Evolutionary conservation across 768 basidiomycete species (phyloP).

Genomic region (Heimioporus sp.): DNA sequence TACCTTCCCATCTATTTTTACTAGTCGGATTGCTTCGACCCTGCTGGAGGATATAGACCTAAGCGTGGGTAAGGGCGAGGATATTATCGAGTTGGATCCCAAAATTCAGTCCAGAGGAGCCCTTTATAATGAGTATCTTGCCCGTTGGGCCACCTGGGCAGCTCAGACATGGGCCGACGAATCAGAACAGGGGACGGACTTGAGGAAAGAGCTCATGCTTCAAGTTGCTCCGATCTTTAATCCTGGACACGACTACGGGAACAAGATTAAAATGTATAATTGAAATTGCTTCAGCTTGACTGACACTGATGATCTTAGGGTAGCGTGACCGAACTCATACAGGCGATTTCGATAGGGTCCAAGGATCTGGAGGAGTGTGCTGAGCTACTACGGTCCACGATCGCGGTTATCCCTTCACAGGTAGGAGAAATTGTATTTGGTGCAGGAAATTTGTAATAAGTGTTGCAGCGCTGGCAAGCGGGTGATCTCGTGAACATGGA

Average conservation of each 20-base stretch:
- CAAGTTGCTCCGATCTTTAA: slow-evolving; percentile 49
- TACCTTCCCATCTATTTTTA: slow-evolving; percentile 50
- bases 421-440: slow-evolving; percentile 9
- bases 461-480: slow-evolving; percentile 48
- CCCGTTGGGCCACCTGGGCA: slow-evolving; percentile 70
- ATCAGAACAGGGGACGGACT: slow-evolving; percentile 34
- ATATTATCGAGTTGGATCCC: slow-evolving; percentile 17
- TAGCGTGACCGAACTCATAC: slow-evolving; percentile 23
- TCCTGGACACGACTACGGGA: slow-evolving; percentile 29
- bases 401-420: slow-evolving; percentile 5
- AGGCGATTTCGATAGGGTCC: slow-evolving; percentile 17
- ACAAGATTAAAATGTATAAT: slow-evolving; percentile 35
- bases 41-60: slow-evolving; percentile 25
- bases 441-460: not conserved
- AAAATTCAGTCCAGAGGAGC: slow-evolving; percentile 30
- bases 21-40: slow-evolving; percentile 41
- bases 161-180: slow-evolving; percentile 39
- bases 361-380: slow-evolving; percentile 17
- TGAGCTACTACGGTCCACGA: slow-evolving; percentile 14
- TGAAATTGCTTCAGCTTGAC: not conserved
- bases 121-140: slow-evolving; percentile 57
- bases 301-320: slow-evolving; percentile 5
- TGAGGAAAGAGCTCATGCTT: slow-evolving; percentile 46
- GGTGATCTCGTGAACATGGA: slow-evolving; percentile 55
- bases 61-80: slow-evolving; percentile 4